Evolutionary conservation across 768 basidiomycete genomes (phyloP).

Genomic region (Auricularia cornea): DNA sequence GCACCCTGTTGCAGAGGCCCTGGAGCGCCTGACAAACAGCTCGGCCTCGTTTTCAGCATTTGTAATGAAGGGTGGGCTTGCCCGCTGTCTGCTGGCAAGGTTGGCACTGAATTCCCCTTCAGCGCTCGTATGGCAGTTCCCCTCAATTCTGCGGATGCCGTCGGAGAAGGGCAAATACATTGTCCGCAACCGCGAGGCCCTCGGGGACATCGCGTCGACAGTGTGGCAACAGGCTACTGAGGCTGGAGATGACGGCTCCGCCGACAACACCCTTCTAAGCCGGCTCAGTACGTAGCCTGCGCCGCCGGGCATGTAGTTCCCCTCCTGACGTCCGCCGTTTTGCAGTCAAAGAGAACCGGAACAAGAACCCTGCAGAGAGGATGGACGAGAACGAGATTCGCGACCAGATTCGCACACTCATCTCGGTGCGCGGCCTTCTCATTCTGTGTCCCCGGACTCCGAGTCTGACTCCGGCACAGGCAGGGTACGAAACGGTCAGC

Average conservation of each 20-base stretch:
- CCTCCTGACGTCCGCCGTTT: background rate
- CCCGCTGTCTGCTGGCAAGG: background rate
- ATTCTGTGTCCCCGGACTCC: background rate
- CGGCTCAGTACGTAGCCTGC: background rate
- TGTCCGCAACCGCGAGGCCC: constrained; percentile 4
- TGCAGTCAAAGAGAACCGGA: background rate
- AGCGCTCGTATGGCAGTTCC: constrained; percentile 8
- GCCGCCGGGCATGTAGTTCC: constrained; percentile 2
- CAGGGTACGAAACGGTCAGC: constrained; percentile 35
- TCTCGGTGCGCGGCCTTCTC: constrained; percentile 1
- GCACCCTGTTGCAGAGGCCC: background rate
- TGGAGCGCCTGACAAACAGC: constrained; percentile 13
- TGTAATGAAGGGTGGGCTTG: background rate
- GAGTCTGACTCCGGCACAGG: constrained; percentile 4
- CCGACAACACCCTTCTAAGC: background rate
- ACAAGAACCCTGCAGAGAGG: background rate
- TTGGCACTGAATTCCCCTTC: background rate
- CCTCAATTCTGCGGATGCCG: constrained; percentile 8
- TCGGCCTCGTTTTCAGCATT: constrained; percentile 1
- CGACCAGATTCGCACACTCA: constrained; percentile 7
- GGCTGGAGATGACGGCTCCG: constrained; percentile 2
- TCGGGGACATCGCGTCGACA: constrained; percentile 7
- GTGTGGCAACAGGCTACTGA: constrained; percentile 5
- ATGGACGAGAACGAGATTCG: constrained; percentile 10
- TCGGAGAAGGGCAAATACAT: constrained; percentile 8